phyloP scores from a whole-genome alignment of 306 rosid genomes.

The Delonix regia region DNA sequence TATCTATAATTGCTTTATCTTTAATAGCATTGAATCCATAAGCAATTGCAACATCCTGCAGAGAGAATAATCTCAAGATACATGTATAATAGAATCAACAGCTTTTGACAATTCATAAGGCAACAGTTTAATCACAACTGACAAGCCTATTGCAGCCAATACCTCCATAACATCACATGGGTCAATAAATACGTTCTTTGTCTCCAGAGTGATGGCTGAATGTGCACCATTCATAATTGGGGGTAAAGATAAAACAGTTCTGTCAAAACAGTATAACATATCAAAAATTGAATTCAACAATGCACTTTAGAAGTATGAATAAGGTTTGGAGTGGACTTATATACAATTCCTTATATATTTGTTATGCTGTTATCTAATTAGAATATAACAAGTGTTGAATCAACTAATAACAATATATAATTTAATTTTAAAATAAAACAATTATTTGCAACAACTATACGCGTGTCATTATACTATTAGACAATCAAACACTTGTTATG shows the following conservation, averaged over 20 bases:
- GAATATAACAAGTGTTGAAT: no score
- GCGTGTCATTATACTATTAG: no score
- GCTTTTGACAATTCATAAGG: neutral
- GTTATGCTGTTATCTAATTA: no score
- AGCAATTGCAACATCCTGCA: constrained; percentile 93
- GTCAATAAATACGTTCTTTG: constrained; percentile 83
- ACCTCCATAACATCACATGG: constrained; percentile 99
- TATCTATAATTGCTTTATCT: constrained; percentile 83
- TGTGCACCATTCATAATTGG: constrained; percentile 95
- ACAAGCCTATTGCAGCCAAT: constrained; percentile 12
- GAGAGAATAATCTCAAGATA: constrained; percentile 18
- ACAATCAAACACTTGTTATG: no score
- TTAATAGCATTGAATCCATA: constrained; percentile 80
- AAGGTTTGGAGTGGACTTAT: no score
- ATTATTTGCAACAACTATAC: no score
- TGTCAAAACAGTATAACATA: constrained; percentile 39
- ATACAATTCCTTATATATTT: no score
- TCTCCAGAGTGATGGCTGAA: constrained; percentile 88
- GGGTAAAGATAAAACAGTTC: constrained; percentile 90
- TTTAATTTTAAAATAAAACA: no score
- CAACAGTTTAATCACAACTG: constrained; percentile 1
- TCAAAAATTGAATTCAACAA: constrained; percentile 31
- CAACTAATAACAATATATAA: no score
- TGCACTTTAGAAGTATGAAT: neutral
- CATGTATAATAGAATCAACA: constrained; percentile 17